Conservation (phyloP, 2,329 filamentous ascomycete species). For the Fonsecaea nubica region DNA sequence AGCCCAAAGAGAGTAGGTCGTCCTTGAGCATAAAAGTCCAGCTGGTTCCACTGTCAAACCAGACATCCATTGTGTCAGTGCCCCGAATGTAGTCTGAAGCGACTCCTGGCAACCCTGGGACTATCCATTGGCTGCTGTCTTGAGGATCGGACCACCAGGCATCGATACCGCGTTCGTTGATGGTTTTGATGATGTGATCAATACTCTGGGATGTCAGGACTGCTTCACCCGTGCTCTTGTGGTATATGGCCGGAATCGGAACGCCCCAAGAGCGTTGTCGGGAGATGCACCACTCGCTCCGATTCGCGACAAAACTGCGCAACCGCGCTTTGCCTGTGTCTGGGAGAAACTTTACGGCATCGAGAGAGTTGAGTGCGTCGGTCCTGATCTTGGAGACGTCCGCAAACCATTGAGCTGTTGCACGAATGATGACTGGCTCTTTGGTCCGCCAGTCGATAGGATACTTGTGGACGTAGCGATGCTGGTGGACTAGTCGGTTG, state of each 20-base stretch:
- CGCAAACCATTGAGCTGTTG: slow-evolving; percentile 97
- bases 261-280: slow-evolving; percentile 95
- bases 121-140: slow-evolving; percentile 79
- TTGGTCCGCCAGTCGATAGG: slow-evolving; percentile 99
- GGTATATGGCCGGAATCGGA: slow-evolving; percentile 89
- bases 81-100: slow-evolving; percentile 65
- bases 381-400: slow-evolving; percentile 84
- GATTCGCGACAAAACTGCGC: slow-evolving; percentile 82
- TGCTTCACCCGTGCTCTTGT: slow-evolving; percentile 70
- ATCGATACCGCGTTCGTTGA: slow-evolving; percentile 80
- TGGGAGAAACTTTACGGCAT: slow-evolving; percentile 78
- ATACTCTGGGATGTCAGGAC: slow-evolving; percentile 81
- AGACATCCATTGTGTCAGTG: slow-evolving; percentile 97
- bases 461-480: slow-evolving; percentile 86
- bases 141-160: slow-evolving; percentile 89
- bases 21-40: slow-evolving; percentile 68
- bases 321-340: slow-evolving; percentile 74
- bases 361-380: slow-evolving; percentile 71
- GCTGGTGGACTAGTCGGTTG: slow-evolving; percentile 68
- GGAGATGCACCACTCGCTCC: slow-evolving; percentile 98
- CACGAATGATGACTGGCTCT: slow-evolving; percentile 84
- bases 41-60: slow-evolving; percentile 97
- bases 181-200: slow-evolving; percentile 80
- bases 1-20: slow-evolving; percentile 39
- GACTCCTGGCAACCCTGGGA: slow-evolving; percentile 62